phyloP scores from a whole-genome alignment of 2,329 filamentous ascomycete species.

The Penicillium sp. region DNA sequence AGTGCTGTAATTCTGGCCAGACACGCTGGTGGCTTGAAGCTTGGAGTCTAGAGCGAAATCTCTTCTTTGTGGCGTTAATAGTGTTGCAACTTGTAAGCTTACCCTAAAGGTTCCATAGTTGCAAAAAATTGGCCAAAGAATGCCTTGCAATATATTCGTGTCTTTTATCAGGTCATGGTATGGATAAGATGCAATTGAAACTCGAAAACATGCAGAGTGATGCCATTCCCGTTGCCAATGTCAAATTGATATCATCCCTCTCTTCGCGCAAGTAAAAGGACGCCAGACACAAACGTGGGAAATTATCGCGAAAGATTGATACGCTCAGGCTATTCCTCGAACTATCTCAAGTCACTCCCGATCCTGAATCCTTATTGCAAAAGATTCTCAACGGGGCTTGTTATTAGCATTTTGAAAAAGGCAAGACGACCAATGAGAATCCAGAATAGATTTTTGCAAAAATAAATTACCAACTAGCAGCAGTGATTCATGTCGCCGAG shows the following conservation, averaged over 20 bases:
- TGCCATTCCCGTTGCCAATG: not conserved
- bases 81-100: not conserved
- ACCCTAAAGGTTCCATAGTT: not conserved
- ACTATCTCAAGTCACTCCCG: not conserved
- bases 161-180: not conserved
- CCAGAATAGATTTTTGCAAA: not conserved
- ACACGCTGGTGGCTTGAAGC: not conserved
- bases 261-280: not conserved
- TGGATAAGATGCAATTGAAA: not conserved
- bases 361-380: not conserved
- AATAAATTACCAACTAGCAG: not conserved
- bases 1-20: not conserved
- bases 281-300: constrained; percentile 4
- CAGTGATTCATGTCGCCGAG: not conserved
- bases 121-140: not conserved
- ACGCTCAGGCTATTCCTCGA: constrained; percentile 12
- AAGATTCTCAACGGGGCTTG: not conserved
- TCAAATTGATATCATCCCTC: not conserved
- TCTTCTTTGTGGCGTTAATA: not conserved
- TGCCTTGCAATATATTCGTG: not conserved
- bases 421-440: not conserved
- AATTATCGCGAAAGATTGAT: constrained; percentile 2
- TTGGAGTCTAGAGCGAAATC: not conserved
- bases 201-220: not conserved
- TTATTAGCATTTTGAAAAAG: not conserved